phyloP scores from a whole-genome alignment of 768 basidiomycete genomes.

The Cytidiella melzeri region DNA sequence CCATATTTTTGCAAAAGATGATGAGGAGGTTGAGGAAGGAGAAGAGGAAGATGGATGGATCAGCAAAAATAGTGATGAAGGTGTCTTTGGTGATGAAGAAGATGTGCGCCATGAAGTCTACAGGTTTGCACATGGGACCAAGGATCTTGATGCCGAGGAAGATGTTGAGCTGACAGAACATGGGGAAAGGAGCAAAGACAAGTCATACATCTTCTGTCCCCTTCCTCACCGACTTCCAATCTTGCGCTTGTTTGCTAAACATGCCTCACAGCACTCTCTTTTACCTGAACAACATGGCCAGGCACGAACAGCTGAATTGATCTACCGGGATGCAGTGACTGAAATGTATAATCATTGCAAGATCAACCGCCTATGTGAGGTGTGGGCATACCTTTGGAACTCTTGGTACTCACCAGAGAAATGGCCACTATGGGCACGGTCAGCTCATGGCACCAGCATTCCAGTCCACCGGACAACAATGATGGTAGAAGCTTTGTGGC shows the following conservation, averaged over 20 bases:
- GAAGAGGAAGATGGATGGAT: background rate
- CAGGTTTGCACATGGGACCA: background rate
- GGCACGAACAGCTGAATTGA: conserved; percentile 15
- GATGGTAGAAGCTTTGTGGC: conserved; percentile 14
- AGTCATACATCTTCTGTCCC: conserved; percentile 25
- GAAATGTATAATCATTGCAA: conserved; percentile 29
- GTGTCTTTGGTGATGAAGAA: background rate
- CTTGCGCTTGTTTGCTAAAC: conserved; percentile 24
- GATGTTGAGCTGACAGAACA: no score
- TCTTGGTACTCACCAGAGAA: conserved; percentile 23
- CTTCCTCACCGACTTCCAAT: conserved; percentile 21
- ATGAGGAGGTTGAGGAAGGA: background rate
- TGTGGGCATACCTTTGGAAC: conserved; percentile 28
- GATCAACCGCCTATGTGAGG: conserved; percentile 18
- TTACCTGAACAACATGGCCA: conserved; percentile 19
- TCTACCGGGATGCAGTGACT: conserved; percentile 21
- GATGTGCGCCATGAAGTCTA: background rate
- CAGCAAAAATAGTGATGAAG: background rate
- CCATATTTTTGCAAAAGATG: background rate
- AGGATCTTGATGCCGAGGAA: background rate
- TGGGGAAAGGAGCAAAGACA: no score
- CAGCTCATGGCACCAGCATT: conserved; percentile 11
- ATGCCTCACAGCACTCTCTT: conserved; percentile 26
- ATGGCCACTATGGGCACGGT: conserved; percentile 21
- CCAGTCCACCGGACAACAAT: conserved; percentile 10